Evolutionary conservation across 192 early-diverging fungal genomes (phyloP).

Genomic region (Entrophospora sp.): DNA sequence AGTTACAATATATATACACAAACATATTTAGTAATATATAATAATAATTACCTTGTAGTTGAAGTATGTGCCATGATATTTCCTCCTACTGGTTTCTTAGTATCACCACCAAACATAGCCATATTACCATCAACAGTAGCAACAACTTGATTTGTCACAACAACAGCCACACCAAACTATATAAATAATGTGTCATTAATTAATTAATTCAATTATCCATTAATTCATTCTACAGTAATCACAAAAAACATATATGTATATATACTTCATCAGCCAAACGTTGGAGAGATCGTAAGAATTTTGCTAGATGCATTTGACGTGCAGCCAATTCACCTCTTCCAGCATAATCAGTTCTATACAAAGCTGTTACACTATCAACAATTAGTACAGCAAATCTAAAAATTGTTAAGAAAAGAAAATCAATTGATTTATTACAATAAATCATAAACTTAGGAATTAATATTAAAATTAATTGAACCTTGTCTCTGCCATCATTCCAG

Average conservation of each 20-base stretch:
- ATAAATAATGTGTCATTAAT: background rate
- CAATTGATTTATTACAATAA: background rate
- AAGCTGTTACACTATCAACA: conserved; percentile 86
- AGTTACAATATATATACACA: too few relatives aligned
- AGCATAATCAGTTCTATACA: conserved; percentile 95
- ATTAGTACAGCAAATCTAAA: conserved; percentile 71
- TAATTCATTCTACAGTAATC: too few relatives aligned
- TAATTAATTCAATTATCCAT: background rate
- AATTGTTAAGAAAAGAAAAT: background rate
- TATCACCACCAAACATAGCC: conserved; percentile 81
- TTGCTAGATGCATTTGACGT: conserved; percentile 88
- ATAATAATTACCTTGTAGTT: conserved; percentile 69
- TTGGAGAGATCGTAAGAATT: conserved; percentile 76
- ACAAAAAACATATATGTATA: background rate
- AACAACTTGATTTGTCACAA: conserved; percentile 97
- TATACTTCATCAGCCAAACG: conserved; percentile 85
- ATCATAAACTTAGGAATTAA: conserved; percentile 3
- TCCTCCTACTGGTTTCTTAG: conserved; percentile 95
- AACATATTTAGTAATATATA: background rate
- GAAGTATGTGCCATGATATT: conserved; percentile 98
- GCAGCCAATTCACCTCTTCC: conserved; percentile 93
- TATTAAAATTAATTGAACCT: conserved; percentile 29
- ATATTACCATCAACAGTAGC: conserved; percentile 84
- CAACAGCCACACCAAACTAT: conserved; percentile 91
- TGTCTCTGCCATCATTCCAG: conserved; percentile 83